A percentile compares a stretch with the other conserved stretches of the same genome.
phyloP scores from a whole-genome alignment of 2,329 filamentous ascomycete species.

The Colletotrichum cereale region DNA sequence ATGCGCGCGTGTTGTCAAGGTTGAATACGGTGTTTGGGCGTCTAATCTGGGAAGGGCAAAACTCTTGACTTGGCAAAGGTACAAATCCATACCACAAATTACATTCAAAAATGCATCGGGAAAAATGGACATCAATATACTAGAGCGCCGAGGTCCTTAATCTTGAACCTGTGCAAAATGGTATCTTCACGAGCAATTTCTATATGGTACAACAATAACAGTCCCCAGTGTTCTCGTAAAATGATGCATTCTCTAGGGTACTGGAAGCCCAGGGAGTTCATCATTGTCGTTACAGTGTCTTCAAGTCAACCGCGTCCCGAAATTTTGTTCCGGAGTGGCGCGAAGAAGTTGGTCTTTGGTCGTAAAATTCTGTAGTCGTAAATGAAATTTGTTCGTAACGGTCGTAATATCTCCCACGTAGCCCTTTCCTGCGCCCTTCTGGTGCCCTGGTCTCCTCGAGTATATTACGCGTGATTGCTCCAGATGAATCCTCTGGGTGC shows the following conservation, averaged over 20 bases:
- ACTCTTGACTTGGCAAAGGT: conserved; percentile 29
- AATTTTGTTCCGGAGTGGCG: conserved; percentile 4
- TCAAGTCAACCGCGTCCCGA: conserved; percentile 1
- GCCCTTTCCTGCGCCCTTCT: not conserved
- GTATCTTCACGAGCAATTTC: conserved; percentile 35
- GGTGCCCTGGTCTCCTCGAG: not conserved
- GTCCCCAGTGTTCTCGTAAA: conserved; percentile 20
- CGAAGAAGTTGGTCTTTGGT: conserved; percentile 26
- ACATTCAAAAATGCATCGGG: conserved; percentile 15
- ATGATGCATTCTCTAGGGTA: conserved; percentile 13
- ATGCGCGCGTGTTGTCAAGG: conserved; percentile 8
- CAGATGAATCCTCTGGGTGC: not conserved
- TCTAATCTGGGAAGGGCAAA: conserved; percentile 39
- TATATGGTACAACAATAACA: conserved; percentile 34
- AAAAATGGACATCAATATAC: not conserved
- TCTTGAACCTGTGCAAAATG: conserved; percentile 13
- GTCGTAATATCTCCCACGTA: conserved; percentile 14
- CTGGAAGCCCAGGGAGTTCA: conserved; percentile 14
- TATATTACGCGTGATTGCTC: conserved; percentile 12
- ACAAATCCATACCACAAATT: conserved; percentile 25
- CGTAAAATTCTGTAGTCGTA: conserved; percentile 39
- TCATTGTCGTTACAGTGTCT: conserved; percentile 21
- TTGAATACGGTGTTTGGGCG: conserved; percentile 48
- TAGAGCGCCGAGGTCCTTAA: conserved; percentile 11
- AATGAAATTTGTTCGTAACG: conserved; percentile 31